These are phyloP conservation scores for Calonectria ilicicola DNA, from an alignment of 2,329 filamentous ascomycete genomes.

Conservation along the genomic window DNA sequence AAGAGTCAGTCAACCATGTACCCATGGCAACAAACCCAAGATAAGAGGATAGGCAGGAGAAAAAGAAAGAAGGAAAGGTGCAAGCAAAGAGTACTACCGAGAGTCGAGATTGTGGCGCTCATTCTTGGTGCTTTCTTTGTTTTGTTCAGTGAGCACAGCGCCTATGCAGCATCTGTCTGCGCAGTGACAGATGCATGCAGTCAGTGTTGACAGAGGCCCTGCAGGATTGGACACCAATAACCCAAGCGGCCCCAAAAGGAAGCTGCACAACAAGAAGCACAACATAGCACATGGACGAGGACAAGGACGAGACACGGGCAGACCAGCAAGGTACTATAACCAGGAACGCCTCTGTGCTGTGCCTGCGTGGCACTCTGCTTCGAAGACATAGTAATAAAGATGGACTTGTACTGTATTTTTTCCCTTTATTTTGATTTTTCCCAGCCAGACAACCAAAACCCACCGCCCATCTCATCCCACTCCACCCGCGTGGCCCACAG, in stretches of 20 bases:
- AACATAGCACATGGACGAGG: constrained; percentile 35
- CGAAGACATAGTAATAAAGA: background rate
- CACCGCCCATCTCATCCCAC: constrained; percentile 20
- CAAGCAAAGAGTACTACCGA: background rate
- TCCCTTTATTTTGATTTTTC: background rate
- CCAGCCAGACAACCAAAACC: constrained; percentile 19
- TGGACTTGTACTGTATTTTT: constrained; percentile 1
- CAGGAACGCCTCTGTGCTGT: background rate
- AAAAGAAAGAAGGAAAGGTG: background rate
- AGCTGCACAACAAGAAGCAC: constrained; percentile 39
- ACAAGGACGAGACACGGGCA: constrained; percentile 14
- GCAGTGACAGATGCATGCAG: constrained; percentile 17
- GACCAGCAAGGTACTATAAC: constrained; percentile 11
- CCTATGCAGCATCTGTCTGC: background rate
- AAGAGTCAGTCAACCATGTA: background rate
- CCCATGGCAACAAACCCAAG: background rate
- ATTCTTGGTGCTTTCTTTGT: background rate
- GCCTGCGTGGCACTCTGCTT: background rate
- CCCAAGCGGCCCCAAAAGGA: constrained; percentile 27
- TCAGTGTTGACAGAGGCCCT: constrained; percentile 12
- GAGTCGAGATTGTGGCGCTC: background rate
- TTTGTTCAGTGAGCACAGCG: background rate
- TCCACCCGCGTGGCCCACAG: constrained; percentile 16
- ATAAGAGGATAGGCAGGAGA: background rate
- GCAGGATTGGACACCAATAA: constrained; percentile 28